These are phyloP conservation scores for Phialemoniopsis sp. DNA, from an alignment of 2,329 filamentous ascomycete species.

Conservation along the genomic window DNA sequence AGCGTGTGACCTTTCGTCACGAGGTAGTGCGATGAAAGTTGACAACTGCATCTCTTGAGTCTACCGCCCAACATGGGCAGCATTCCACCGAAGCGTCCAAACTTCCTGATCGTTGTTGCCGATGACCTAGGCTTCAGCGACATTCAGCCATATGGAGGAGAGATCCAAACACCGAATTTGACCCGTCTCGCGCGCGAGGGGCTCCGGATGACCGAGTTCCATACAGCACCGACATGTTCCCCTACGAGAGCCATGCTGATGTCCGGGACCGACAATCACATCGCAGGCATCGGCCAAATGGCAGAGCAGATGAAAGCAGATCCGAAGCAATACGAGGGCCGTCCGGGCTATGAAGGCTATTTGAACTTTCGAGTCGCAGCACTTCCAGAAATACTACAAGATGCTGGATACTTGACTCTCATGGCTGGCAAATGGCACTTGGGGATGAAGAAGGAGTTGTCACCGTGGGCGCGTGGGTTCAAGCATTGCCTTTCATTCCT, in stretches of 20 bases:
- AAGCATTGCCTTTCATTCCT: conserved; percentile 55
- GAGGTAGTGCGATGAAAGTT: no score
- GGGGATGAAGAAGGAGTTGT: conserved; percentile 52
- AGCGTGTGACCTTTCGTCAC: no score
- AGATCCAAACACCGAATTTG: no score
- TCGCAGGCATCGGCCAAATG: conserved; percentile 44
- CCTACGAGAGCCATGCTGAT: conserved; percentile 64
- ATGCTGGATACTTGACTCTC: conserved; percentile 54
- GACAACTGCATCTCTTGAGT: no score
- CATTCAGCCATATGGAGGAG: no score
- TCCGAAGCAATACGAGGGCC: conserved; percentile 9
- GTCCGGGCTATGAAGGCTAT: conserved; percentile 61
- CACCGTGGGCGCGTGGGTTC: conserved; percentile 53
- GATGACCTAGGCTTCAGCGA: no score
- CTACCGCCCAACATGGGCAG: no score
- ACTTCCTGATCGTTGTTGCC: no score
- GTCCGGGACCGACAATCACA: conserved; percentile 60
- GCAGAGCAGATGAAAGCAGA: background rate
- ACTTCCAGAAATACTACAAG: conserved; percentile 54
- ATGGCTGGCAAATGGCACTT: conserved; percentile 62
- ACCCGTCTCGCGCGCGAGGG: no score
- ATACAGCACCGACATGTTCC: conserved; percentile 61
- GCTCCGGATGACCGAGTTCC: no score
- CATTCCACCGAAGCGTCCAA: no score
- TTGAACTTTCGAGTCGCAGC: conserved; percentile 55